phyloP scores from a whole-genome alignment of 257 asterid genomes.

The Parsonsia alboflavescens region DNA sequence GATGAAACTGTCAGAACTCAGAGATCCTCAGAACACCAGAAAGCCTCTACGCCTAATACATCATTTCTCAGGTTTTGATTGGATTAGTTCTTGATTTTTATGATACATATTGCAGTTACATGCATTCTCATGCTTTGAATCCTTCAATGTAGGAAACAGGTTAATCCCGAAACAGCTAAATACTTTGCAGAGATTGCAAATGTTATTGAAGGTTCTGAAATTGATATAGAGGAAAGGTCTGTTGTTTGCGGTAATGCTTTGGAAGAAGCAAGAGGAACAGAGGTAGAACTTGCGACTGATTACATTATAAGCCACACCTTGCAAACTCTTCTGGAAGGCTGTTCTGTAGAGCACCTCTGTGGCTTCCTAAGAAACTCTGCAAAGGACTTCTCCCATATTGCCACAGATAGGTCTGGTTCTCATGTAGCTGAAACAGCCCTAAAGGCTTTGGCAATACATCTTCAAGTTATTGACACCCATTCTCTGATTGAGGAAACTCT shows the following conservation, averaged over 20 bases:
- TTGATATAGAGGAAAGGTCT: conserved; percentile 71
- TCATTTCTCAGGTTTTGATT: conserved; percentile 58
- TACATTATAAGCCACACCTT: conserved; percentile 85
- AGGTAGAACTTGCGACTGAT: conserved; percentile 87
- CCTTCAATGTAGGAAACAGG: conserved; percentile 51
- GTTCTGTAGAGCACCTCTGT: conserved; percentile 73
- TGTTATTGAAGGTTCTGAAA: conserved; percentile 66
- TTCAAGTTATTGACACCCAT: conserved; percentile 52
- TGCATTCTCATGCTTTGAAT: conserved; percentile 6
- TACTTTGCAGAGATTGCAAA: conserved; percentile 84
- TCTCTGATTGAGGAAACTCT: conserved; percentile 57
- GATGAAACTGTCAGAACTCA: conserved; percentile 21
- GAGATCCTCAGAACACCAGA: conserved; percentile 31
- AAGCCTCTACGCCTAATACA: conserved; percentile 26
- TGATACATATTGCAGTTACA: neutral
- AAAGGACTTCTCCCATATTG: conserved; percentile 49
- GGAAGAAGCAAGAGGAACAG: conserved; percentile 93
- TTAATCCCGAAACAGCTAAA: conserved; percentile 77
- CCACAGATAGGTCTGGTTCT: conserved; percentile 87
- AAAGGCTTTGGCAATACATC: conserved; percentile 71
- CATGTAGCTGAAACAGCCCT: conserved; percentile 94
- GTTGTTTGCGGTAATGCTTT: conserved; percentile 76
- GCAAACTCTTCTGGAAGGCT: conserved; percentile 80
- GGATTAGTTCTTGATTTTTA: conserved; percentile 8
- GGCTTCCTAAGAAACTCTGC: conserved; percentile 59